phyloP scores from a whole-genome alignment of 2,329 filamentous ascomycete genomes.

The Hymenoscyphus scutula region DNA sequence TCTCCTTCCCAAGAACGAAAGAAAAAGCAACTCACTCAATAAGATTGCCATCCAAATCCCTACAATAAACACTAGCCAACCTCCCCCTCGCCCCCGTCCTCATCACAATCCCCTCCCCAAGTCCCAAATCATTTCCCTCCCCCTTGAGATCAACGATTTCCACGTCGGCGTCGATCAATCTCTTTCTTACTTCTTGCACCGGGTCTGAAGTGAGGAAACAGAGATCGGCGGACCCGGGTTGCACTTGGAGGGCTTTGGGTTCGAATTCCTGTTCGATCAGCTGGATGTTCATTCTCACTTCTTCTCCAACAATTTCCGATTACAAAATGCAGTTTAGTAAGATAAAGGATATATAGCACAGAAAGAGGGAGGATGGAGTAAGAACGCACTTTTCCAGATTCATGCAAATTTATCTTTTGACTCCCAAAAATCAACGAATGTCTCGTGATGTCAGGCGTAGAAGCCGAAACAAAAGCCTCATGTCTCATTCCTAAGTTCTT shows the following conservation, averaged over 20 bases:
- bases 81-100: conserved; percentile 55
- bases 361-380: too few relatives aligned
- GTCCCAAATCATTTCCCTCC: conserved; percentile 22
- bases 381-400: conserved; percentile 43
- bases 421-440: conserved; percentile 55
- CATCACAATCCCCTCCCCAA: conserved; percentile 49
- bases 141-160: conserved; percentile 40
- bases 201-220: conserved; percentile 56
- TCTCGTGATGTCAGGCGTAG: conserved; percentile 40
- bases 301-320: not conserved
- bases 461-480: conserved; percentile 47
- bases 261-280: conserved; percentile 48
- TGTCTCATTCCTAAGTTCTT: conserved; percentile 55
- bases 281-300: not conserved
- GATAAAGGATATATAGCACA: too few relatives aligned
- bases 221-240: conserved; percentile 57
- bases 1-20: not conserved
- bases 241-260: conserved; percentile 53
- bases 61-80: conserved; percentile 56
- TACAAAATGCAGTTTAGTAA: too few relatives aligned
- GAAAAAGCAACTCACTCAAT: conserved; percentile 48
- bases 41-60: conserved; percentile 61
- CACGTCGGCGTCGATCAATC: conserved; percentile 44
- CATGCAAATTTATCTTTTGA: conserved; percentile 62
- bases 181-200: conserved; percentile 46